Evolutionary conservation across 2,329 filamentous ascomycete genomes (phyloP).

Genomic region (Xylaria sp.): DNA sequence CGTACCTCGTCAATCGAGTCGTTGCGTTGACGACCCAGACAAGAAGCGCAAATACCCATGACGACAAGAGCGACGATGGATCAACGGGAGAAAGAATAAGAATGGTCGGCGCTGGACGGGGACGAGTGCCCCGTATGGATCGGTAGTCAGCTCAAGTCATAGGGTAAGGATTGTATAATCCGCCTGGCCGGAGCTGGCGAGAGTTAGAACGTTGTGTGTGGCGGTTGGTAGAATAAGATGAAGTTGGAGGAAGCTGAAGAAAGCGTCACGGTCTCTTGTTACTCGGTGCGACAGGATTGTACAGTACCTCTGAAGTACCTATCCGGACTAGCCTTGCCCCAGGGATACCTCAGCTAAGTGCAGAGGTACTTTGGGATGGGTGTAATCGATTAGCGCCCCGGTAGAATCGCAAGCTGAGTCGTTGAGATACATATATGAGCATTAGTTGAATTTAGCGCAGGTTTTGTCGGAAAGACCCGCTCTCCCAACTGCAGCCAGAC

Average conservation of each 20-base stretch:
- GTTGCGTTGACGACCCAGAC: constrained; percentile 63
- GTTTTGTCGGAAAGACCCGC: constrained; percentile 22
- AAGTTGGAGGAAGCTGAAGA: constrained; percentile 43
- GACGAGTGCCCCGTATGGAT: constrained; percentile 41
- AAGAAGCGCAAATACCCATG: constrained; percentile 73
- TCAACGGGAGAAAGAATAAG: constrained; percentile 9
- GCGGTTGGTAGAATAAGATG: constrained; percentile 38
- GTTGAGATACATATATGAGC: neutral
- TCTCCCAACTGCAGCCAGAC: constrained; percentile 28
- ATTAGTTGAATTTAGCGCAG: neutral
- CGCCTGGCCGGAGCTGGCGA: constrained; percentile 48
- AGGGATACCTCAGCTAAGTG: neutral
- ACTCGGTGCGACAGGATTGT: neutral
- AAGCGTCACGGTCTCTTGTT: neutral
- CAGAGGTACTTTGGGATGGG: neutral
- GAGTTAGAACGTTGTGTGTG: constrained; percentile 47
- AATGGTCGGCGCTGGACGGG: constrained; percentile 35
- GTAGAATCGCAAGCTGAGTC: neutral
- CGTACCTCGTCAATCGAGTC: constrained; percentile 67
- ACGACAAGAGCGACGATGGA: constrained; percentile 22
- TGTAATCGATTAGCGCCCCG: neutral
- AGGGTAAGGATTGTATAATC: constrained; percentile 52
- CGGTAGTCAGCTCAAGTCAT: constrained; percentile 44
- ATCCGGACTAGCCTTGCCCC: neutral
- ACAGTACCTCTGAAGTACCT: constrained; percentile 5